Evolutionary conservation across 148 eudicot species (phyloP).

Genomic region (Cornus florida): DNA sequence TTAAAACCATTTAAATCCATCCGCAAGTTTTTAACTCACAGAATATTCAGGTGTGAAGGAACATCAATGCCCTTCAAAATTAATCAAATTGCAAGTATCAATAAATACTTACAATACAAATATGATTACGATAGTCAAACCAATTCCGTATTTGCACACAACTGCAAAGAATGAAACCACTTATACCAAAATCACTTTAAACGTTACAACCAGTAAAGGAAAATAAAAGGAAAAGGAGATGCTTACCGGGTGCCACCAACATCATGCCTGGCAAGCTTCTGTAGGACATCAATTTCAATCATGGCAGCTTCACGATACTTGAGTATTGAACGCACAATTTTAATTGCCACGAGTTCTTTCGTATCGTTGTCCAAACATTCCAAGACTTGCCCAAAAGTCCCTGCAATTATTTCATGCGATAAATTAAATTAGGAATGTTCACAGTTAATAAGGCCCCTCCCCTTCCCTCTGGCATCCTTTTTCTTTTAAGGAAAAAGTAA

Average conservation of each 20-base stretch:
- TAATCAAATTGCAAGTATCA: constrained; percentile 29
- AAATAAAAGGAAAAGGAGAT: constrained; percentile 11
- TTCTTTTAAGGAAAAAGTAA: no score
- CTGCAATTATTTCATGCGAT: constrained; percentile 22
- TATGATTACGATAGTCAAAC: constrained; percentile 99
- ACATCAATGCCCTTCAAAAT: constrained; percentile 24
- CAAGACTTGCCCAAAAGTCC: constrained; percentile 60
- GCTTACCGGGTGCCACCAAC: constrained; percentile 44
- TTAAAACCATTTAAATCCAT: constrained; percentile 42
- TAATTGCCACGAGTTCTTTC: constrained; percentile 58
- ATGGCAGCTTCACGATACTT: constrained; percentile 67
- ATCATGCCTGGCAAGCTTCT: constrained; percentile 49
- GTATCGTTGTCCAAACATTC: constrained; percentile 57
- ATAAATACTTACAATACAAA: constrained; percentile 94
- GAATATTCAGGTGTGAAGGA: constrained; percentile 29
- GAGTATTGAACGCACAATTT: constrained; percentile 50
- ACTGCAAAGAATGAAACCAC: constrained; percentile 76
- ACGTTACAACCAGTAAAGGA: constrained; percentile 7
- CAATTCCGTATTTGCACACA: constrained; percentile 99
- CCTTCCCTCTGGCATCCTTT: background rate
- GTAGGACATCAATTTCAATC: constrained; percentile 59
- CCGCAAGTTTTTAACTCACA: constrained; percentile 45
- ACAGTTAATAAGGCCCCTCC: no score
- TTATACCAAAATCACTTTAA: constrained; percentile 37
- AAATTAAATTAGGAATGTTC: background rate